Base-by-base conservation (phyloP, 73 alveolate genomes). In the Paramecium pentaurelia region DNA sequence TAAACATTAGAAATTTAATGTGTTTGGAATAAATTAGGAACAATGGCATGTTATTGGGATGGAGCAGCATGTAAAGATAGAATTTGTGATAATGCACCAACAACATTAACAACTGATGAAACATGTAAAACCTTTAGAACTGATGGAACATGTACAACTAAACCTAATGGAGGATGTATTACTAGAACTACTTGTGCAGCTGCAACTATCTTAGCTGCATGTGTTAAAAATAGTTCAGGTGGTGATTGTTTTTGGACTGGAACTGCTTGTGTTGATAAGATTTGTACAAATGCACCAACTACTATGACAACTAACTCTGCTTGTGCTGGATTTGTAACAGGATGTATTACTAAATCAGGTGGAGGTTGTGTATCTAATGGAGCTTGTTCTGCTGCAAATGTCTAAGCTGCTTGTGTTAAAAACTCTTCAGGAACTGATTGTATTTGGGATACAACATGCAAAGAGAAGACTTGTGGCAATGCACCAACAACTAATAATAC, bases 281-380 rank as follows among this genome's bases (percentile, higher is more conserved):
- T 64, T 0, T 73, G 87, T 73, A 59, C 64, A 12, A 73, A 73
- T 73, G 87, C 87, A 73, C 87, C 87, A 37, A 37, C 58, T 9
- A 34, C 87, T 4, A 73, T 73, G 64, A 73, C 64, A 34, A 73
- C 87, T 4, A 34, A 73, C 32, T 1, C 64, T 0, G 87, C 58
- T 34, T 73, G 87, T 34, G 34, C 40, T 14, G 87, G 58, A 73
- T 40, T 73, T 32, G 87, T 36, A 4, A 10, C 37, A 34, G 87
- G 87, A 73, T 73, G 87, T n/a, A 73, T 73, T 36, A 40, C 58
- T 40, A 73, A 37, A 37, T n/a, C 64, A 73, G 87, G 64, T 14
- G 60, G 87, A 37, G 87, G 87, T 32, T 73, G 87, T 40, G 32
- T 73, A 5, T 0, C 60, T 0, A 73, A 40, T 73, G 44, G 87